Evolutionary conservation across 2,329 filamentous ascomycete species (phyloP).

Genomic region (Pseudogymnoascus sp.): DNA sequence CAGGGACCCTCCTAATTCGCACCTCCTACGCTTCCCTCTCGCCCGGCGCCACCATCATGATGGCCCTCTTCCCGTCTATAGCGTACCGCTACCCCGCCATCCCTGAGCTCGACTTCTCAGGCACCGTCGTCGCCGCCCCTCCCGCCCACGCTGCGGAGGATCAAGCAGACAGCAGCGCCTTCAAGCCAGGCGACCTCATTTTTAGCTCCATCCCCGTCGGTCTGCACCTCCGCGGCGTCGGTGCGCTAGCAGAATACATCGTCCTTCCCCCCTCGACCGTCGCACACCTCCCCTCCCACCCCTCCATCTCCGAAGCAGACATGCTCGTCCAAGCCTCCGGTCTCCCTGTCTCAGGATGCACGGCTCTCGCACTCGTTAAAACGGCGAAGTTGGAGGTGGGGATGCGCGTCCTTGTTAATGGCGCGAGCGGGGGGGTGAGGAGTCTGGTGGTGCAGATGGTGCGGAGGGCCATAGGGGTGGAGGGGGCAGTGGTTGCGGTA

Average conservation of each 20-base stretch:
- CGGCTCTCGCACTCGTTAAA: conserved; percentile 32
- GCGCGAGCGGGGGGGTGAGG: conserved; percentile 44
- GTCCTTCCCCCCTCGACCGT: conserved; percentile 29
- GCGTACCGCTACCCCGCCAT: conserved; percentile 30
- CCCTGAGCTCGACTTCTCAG: conserved; percentile 38
- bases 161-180: conserved; percentile 18
- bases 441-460: conserved; percentile 29
- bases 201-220: conserved; percentile 33
- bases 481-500: too few relatives aligned
- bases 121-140: conserved; percentile 32
- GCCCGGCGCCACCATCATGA: conserved; percentile 35
- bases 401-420: conserved; percentile 39
- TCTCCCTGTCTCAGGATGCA: conserved; percentile 32
- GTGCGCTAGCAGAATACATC: conserved; percentile 35
- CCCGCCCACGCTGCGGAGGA: conserved; percentile 4
- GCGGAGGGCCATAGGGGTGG: neutral
- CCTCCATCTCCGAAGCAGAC: neutral
- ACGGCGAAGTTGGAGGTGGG: conserved; percentile 33
- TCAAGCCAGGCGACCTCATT: conserved; percentile 26
- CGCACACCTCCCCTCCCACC: conserved; percentile 11
- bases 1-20: conserved; percentile 28
- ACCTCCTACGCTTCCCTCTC: conserved; percentile 39
- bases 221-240: conserved; percentile 29
- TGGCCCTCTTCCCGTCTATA: conserved; percentile 34
- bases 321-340: conserved; percentile 25